Conservation (phyloP, 805 yeast genomes). For the Candida mattraensis region DNA sequence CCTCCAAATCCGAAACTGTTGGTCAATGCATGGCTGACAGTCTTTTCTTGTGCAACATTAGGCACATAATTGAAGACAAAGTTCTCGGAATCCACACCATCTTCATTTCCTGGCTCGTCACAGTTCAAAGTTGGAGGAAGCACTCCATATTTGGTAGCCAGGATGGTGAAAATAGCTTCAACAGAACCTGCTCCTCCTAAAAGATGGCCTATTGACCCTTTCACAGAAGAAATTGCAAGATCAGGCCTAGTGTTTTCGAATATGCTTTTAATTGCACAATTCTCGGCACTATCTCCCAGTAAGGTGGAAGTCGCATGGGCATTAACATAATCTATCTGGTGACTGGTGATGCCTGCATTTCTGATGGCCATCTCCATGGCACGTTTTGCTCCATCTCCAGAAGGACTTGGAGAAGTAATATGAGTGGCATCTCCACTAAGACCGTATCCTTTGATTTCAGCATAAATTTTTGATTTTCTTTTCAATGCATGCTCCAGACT, state of each 20-base stretch:
- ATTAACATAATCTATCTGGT: constrained; percentile 72
- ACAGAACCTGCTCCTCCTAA: constrained; percentile 97
- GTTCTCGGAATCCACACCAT: constrained; percentile 41
- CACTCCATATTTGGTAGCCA: constrained; percentile 55
- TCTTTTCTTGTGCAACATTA: constrained; percentile 37
- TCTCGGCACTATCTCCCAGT: constrained; percentile 88
- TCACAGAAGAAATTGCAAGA: constrained; percentile 72
- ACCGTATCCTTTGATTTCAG: constrained; percentile 86
- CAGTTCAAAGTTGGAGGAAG: constrained; percentile 86
- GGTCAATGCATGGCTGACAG: constrained; percentile 62
- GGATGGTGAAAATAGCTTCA: constrained; percentile 78
- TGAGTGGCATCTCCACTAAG: constrained; percentile 89
- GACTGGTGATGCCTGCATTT: constrained; percentile 46
- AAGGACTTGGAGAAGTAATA: constrained; percentile 84
- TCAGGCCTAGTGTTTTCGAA: constrained; percentile 41
- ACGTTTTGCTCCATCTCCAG: constrained; percentile 80
- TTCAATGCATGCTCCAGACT: constrained; percentile 68
- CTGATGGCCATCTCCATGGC: constrained; percentile 79
- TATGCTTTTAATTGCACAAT: constrained; percentile 62
- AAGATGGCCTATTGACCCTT: constrained; percentile 91
- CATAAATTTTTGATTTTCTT: constrained; percentile 70
- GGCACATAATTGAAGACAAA: constrained; percentile 61
- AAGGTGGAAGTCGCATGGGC: constrained; percentile 97
- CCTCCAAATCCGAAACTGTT: constrained; percentile 99
- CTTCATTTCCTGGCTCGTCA: constrained; percentile 48